Base-by-base conservation (phyloP, 805 yeast species). In the Ogataea ganodermae region DNA sequence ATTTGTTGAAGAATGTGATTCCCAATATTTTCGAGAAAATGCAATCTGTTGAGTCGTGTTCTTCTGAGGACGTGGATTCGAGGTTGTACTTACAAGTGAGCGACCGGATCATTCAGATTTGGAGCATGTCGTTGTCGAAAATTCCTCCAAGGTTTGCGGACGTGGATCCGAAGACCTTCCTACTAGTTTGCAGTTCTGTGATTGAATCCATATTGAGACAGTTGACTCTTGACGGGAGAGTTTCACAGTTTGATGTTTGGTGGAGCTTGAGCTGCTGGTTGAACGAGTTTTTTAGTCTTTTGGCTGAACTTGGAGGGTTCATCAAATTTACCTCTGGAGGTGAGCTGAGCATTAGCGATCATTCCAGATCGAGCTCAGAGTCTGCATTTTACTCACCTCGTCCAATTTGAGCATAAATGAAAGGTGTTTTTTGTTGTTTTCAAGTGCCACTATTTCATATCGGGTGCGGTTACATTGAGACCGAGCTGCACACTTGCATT, bases 221-320 rank as follows among this genome's bases (percentile, higher is more conserved):
- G 56, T 73, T 85, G 49, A 78, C 85, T 27, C 67, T 80, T 46
- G 71, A 70, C 20, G 81, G 82, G 2, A 82, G 81, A 5, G 43
- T 48, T 6, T 74, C 74, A 35, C 76, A 84, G 1, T 83, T 86
- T 60, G 82, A 81, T 8, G 78, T 81, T 2, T 86, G 92, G 92
- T 85, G 89, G 89, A 74, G 80, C 36, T 71, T 84, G 2, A 71
- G 86, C 46, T 81, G 89, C 61, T 86, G 92, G 90, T 69, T 82
- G 6, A 89, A 83, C 58, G 92, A 86, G 58, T 85, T 80, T 74
- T 69, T 84, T 50, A 75, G 75, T 2, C 83, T 89, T 81, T 67
- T 77, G 47, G 83, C 84, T 21, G 89, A 84, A 58, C 64, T 80
- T 13, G 83, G 84, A 4, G 83, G 84, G 0, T 76, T 75, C 51